phyloP scores from a whole-genome alignment of 116 monocot genomes.

The Iris pallida region DNA sequence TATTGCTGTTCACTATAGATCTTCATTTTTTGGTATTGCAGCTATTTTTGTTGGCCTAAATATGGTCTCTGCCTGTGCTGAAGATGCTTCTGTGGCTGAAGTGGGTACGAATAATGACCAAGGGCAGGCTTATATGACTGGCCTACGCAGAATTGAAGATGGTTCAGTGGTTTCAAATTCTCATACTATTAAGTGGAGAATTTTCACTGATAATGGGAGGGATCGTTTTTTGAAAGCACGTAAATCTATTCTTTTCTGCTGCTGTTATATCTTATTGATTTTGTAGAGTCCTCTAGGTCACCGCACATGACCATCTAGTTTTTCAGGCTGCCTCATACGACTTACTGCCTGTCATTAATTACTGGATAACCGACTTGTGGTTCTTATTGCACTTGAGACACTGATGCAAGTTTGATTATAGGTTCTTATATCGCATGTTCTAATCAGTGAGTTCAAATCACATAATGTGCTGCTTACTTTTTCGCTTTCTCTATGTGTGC shows the following conservation, averaged over 20 bases:
- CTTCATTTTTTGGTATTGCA: slow-evolving; percentile 31
- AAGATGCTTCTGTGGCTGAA: slow-evolving; percentile 43
- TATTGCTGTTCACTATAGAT: background rate
- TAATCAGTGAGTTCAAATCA: no score
- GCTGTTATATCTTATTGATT: background rate
- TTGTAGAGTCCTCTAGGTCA: no score
- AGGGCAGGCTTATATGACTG: slow-evolving; percentile 36
- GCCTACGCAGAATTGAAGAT: slow-evolving; percentile 80
- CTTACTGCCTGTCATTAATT: no score
- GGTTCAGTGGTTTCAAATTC: slow-evolving; percentile 82
- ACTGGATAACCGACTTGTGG: no score
- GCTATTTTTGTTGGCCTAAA: slow-evolving; percentile 47
- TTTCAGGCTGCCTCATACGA: no score
- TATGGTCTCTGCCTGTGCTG: slow-evolving; percentile 31
- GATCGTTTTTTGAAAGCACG: slow-evolving; percentile 63
- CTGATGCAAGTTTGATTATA: no score
- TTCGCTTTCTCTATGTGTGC: no score
- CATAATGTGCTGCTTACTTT: no score
- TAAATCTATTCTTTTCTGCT: slow-evolving; percentile 1
- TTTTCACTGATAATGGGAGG: slow-evolving; percentile 86
- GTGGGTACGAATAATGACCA: slow-evolving; percentile 28
- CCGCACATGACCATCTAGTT: no score
- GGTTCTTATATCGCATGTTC: no score
- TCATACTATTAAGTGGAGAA: slow-evolving; percentile 95
- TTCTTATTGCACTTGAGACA: no score